Base-by-base conservation (phyloP, 352 stramenopile genomes). In the Phytophthora colocasiae region DNA sequence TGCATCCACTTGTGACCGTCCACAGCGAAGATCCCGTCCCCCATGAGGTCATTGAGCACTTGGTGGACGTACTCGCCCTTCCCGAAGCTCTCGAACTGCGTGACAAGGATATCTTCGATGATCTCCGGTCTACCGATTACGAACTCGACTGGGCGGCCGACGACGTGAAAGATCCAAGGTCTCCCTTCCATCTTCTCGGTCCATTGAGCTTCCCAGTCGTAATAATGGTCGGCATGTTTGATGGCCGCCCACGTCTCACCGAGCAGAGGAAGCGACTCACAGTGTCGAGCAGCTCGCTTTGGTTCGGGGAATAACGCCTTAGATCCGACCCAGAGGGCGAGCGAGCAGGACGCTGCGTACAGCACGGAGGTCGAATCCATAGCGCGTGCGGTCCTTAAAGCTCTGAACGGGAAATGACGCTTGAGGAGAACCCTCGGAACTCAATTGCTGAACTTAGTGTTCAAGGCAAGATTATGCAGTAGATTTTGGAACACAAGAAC, bases 91-190 rank as follows among this genome's bases (percentile, higher is more conserved):
- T 70, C 45, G 43, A 75, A 75, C 11, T 84, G 73, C 1, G 48
- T 78, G 49, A 68, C 66, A n/a, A 83, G 52, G 19, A 83, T 58
- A 32, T 81, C 71, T 50, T 85, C 74, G 12, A 81, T 51, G 24
- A 61, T 43, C 17, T 78, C 53, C 1, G 68, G 66, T 19, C 38
- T 75, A 27, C 40, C 63, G 32, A 78, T 34, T 17, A 78, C 52
- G 31, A 78, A 67, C 17, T 63, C 57, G 5, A 27, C 48, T 7
- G 45, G 49, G 12, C 66, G 54, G 7, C 75, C 77, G 0, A 73
- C 26, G 6, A 81, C 64, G 26, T 71, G 41, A 14, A 81, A 60
- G 48, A 69, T 14, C 72, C 70, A 82, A 6, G 71, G 58, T 1
- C 57, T 56, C 6, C 73, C 69, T 22, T 71, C 38, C 59, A 67